Evolutionary conservation across 352 stramenopile species (phyloP).

Genomic region (Globisporangium heterothallicum): DNA sequence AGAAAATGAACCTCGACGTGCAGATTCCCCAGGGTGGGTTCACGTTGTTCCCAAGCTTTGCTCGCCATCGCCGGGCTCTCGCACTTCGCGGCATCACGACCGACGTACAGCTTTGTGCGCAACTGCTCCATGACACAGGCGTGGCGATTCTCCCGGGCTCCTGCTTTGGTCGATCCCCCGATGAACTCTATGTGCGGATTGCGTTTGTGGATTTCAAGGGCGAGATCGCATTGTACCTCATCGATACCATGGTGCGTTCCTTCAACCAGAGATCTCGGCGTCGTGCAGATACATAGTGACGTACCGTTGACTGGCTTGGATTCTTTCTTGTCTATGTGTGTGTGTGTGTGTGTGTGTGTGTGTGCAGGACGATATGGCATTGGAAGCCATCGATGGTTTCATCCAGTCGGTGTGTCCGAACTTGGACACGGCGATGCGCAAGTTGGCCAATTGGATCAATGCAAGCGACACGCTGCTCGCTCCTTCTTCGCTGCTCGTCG

Average conservation of each 20-base stretch:
- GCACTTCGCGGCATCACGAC: conserved; percentile 55
- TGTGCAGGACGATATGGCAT: conserved; percentile 48
- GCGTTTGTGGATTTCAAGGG: conserved; percentile 88
- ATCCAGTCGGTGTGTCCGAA: conserved; percentile 87
- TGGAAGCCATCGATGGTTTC: conserved; percentile 77
- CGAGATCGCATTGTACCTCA: conserved; percentile 81
- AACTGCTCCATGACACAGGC: conserved; percentile 76
- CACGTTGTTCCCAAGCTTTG: conserved; percentile 83
- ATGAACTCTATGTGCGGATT: conserved; percentile 76
- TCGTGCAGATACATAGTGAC: no score
- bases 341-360: no score
- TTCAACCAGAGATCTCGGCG: no score
- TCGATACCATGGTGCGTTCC: conserved; percentile 77
- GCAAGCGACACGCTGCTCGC: conserved; percentile 11
- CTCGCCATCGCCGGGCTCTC: conserved; percentile 59
- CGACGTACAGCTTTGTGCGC: conserved; percentile 69
- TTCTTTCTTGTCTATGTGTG: neutral
- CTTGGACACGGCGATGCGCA: conserved; percentile 78
- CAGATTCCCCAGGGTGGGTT: conserved; percentile 75
- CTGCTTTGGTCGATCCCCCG: conserved; percentile 65
- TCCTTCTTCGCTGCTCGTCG: conserved; percentile 13
- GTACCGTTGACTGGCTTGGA: no score
- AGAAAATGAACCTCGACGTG: conserved; percentile 81
- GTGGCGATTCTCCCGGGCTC: conserved; percentile 83
- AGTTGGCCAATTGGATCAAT: conserved; percentile 65